phyloP scores from a whole-genome alignment of 1,284 basidiomycete species.

The Malassezia japonica region DNA sequence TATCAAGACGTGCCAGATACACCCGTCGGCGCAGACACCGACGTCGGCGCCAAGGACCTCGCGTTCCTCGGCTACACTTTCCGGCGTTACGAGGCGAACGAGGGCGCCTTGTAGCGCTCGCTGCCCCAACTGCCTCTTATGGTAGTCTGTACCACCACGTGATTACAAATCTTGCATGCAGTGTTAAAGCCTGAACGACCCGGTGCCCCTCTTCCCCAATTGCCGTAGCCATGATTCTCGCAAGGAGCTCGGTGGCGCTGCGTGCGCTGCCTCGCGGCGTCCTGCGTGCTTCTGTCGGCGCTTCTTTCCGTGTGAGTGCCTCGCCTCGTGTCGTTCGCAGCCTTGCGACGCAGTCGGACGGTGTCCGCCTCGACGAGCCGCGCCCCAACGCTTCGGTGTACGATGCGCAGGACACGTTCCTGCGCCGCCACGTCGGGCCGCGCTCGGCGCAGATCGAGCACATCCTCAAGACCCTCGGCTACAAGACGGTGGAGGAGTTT shows the following conservation, averaged over 20 bases:
- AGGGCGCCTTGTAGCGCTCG: conserved; percentile 20
- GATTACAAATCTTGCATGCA: conserved; percentile 10
- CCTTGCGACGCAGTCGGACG: too few species aligned
- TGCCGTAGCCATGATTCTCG: too few species aligned
- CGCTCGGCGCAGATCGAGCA: conserved; percentile 29
- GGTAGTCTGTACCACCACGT: conserved; percentile 9
- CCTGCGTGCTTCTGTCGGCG: too few species aligned
- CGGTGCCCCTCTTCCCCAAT: too few species aligned
- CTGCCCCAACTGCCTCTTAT: conserved; percentile 1
- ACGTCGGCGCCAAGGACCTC: conserved; percentile 40
- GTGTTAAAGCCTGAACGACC: too few species aligned
- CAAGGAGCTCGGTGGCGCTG: neutral
- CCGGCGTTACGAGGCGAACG: conserved; percentile 43
- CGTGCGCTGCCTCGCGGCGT: neutral
- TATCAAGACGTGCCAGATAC: conserved; percentile 67
- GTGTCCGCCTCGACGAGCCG: conserved; percentile 1
- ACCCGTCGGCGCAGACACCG: conserved; percentile 36
- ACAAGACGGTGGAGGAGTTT: conserved; percentile 36
- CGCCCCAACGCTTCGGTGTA: conserved; percentile 18
- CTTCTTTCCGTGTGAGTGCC: too few species aligned
- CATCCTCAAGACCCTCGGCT: conserved; percentile 41
- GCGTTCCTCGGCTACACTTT: conserved; percentile 46
- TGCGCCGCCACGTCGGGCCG: conserved; percentile 40
- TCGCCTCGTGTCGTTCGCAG: too few species aligned
- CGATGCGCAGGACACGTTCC: conserved; percentile 39